Evolutionary conservation across 1,139 yeast species (phyloP).

Genomic region (Yamadazyma dendronema): DNA sequence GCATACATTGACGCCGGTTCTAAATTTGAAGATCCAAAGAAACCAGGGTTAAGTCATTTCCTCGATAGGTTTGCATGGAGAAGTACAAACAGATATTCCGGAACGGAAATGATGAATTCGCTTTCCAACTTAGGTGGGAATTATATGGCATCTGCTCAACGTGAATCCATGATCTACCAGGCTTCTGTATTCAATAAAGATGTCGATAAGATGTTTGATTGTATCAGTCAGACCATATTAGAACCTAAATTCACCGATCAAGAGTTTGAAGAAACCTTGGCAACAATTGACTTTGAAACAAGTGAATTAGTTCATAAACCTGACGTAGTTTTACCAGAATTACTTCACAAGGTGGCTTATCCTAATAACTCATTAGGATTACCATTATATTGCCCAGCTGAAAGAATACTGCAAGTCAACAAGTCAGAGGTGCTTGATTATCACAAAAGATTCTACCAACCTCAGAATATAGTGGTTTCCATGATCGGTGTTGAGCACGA

Average conservation of each 20-base stretch:
- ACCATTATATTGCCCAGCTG: conserved; percentile 81
- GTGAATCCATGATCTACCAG: conserved; percentile 91
- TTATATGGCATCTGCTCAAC: conserved; percentile 88
- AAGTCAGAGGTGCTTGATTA: conserved; percentile 57
- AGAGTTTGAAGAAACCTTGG: conserved; percentile 72
- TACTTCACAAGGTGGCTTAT: conserved; percentile 82
- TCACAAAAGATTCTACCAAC: conserved; percentile 67
- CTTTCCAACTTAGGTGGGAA: conserved; percentile 88
- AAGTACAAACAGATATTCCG: conserved; percentile 62
- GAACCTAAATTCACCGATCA: conserved; percentile 65
- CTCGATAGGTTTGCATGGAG: conserved; percentile 86
- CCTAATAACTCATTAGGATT: conserved; percentile 72
- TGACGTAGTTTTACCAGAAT: conserved; percentile 84
- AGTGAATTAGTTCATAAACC: conserved; percentile 80
- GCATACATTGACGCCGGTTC: conserved; percentile 90
- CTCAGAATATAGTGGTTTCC: conserved; percentile 82
- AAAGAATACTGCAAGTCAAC: conserved; percentile 55
- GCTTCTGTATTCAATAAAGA: conserved; percentile 90
- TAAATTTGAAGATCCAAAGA: conserved; percentile 60
- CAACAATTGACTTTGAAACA: conserved; percentile 78
- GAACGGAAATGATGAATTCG: conserved; percentile 70
- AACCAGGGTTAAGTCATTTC: conserved; percentile 76
- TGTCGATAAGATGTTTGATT: conserved; percentile 75
- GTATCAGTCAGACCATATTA: conserved; percentile 78
- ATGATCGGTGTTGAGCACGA: conserved; percentile 83